Conservation (phyloP, 2,329 filamentous ascomycete genomes). For the Drechslerella dactyloides region DNA sequence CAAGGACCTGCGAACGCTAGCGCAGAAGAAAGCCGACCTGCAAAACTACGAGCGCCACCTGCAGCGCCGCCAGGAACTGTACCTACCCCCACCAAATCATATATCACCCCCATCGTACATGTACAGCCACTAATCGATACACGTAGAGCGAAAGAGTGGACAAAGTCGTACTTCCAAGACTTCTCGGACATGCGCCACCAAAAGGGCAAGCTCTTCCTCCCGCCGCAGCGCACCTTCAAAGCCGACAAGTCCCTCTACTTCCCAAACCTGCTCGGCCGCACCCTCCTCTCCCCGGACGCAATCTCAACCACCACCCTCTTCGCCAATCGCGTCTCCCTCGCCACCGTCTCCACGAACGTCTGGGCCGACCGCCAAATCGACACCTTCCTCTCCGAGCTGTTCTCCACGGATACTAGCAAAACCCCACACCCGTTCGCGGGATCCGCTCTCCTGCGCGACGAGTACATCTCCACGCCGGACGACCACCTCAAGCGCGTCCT, state of each 20-base stretch:
- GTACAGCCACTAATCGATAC: conserved; percentile 1
- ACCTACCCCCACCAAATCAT: conserved; percentile 57
- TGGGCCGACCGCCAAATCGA: conserved; percentile 85
- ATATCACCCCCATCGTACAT: background rate
- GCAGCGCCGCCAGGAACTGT: conserved; percentile 76
- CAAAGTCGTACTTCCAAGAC: conserved; percentile 93
- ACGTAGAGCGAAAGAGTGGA: conserved; percentile 72
- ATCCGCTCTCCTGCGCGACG: conserved; percentile 25
- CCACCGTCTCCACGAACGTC: conserved; percentile 78
- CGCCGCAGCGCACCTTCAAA: conserved; percentile 83
- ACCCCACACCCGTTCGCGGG: conserved; percentile 56
- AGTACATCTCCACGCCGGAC: conserved; percentile 43
- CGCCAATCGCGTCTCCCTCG: conserved; percentile 74
- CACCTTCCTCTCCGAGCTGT: conserved; percentile 70
- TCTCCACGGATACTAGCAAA: background rate
- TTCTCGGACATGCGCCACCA: conserved; percentile 83
- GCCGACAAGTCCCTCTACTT: conserved; percentile 85
- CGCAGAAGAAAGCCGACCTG: conserved; percentile 77
- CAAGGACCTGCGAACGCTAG: conserved; percentile 70
- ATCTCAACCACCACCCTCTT: conserved; percentile 77
- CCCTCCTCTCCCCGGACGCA: conserved; percentile 67
- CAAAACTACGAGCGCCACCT: conserved; percentile 85
- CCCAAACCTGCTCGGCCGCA: conserved; percentile 85
- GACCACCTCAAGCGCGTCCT: conserved; percentile 41
- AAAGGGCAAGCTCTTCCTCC: conserved; percentile 88